Percentiles rank a stretch among this genome's conserved stretches.
These are phyloP conservation scores for Dendrothele bispora DNA, from an alignment of 768 basidiomycete species.

Conservation along the genomic window DNA sequence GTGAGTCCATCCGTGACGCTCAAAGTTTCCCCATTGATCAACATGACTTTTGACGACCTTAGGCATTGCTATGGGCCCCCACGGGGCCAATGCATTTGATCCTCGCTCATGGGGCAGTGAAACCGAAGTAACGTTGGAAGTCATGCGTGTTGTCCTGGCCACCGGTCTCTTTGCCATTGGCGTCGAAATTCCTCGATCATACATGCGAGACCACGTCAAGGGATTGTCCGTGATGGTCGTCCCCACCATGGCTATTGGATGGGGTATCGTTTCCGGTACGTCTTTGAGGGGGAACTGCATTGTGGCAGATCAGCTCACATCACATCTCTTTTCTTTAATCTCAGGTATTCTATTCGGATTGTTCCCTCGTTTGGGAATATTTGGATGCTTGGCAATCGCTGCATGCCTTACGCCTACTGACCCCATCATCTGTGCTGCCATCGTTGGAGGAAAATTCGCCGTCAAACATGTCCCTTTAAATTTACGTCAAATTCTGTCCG, in stretches of 20 bases:
- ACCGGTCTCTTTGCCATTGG: conserved; percentile 94
- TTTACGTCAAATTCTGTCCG: conserved; percentile 78
- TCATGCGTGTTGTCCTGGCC: conserved; percentile 87
- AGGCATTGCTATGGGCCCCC: conserved; percentile 63
- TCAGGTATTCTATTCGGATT: conserved; percentile 66
- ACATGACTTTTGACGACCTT: conserved; percentile 7
- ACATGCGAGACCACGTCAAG: conserved; percentile 78
- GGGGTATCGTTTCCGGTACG: conserved; percentile 72
- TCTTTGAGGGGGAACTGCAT: not conserved
- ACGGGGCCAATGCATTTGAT: conserved; percentile 69
- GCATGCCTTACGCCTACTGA: conserved; percentile 94
- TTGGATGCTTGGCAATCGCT: conserved; percentile 82
- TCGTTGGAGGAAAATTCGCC: conserved; percentile 59
- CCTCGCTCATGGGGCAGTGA: conserved; percentile 72
- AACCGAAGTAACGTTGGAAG: conserved; percentile 69
- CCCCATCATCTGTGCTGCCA: conserved; percentile 87
- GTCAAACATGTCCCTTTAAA: conserved; percentile 68
- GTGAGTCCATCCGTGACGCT: too few relatives aligned
- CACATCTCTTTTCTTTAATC: not conserved
- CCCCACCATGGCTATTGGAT: conserved; percentile 83
- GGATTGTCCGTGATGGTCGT: conserved; percentile 70
- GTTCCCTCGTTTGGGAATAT: conserved; percentile 69
- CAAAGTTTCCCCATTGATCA: conserved; percentile 37
- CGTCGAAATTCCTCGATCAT: conserved; percentile 85
- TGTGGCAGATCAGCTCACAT: not conserved